Evolutionary conservation across 2,329 filamentous ascomycete genomes (phyloP).

Genomic region (Colletotrichum cereale): DNA sequence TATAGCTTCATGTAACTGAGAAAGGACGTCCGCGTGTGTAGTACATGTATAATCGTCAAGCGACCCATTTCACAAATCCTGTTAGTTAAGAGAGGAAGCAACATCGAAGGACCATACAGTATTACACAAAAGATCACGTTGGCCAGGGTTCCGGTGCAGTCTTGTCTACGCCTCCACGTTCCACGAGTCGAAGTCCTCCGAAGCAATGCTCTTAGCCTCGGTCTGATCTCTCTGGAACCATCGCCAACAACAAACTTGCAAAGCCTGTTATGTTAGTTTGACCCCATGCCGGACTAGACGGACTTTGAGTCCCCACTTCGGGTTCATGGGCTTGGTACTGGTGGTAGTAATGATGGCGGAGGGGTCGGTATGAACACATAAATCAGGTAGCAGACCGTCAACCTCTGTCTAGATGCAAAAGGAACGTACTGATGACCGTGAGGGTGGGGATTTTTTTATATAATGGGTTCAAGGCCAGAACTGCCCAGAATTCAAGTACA

Average conservation of each 20-base stretch:
- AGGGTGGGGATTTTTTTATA: neutral
- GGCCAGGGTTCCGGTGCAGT: neutral
- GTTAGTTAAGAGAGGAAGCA: neutral
- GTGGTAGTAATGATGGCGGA: neutral
- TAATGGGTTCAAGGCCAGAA: neutral
- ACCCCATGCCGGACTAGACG: too few relatives aligned
- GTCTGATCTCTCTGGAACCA: neutral
- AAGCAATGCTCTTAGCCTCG: neutral
- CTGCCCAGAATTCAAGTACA: neutral
- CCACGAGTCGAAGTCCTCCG: neutral
- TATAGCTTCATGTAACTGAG: neutral
- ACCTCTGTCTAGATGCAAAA: neutral
- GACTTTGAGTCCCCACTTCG: neutral
- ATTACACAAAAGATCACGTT: neutral
- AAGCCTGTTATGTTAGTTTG: neutral
- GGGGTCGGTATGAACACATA: neutral
- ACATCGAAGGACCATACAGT: neutral
- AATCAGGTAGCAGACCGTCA: neutral
- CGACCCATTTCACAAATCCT: neutral
- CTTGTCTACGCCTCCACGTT: neutral
- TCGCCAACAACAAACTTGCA: neutral
- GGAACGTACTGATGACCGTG: neutral
- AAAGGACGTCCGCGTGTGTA: neutral
- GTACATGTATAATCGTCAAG: neutral
- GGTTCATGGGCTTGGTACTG: neutral